Conservation (phyloP, 2,329 filamentous ascomycete genomes). For the Penicillium occitanis region DNA sequence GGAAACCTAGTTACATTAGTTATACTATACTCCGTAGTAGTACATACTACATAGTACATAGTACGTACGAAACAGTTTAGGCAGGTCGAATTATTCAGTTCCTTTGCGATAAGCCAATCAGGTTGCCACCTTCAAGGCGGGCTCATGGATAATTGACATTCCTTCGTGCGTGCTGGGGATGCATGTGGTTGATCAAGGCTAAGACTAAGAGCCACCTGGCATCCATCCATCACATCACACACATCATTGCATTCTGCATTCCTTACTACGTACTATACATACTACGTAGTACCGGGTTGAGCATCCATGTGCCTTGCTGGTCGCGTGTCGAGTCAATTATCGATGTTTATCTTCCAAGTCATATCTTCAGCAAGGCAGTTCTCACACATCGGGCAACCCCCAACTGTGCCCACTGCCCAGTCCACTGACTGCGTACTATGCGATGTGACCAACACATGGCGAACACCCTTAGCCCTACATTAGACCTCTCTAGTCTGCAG, state of each 20-base stretch:
- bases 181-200: not conserved
- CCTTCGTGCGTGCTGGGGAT: not conserved
- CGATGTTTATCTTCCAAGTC: not conserved
- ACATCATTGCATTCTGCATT: slow-evolving; percentile 8
- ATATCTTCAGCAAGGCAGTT: not conserved
- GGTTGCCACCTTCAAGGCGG: too few relatives aligned
- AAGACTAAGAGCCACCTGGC: not conserved
- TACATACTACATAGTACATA: too few relatives aligned
- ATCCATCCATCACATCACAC: not conserved
- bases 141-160: not conserved
- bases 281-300: not conserved
- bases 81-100: not conserved
- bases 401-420: too few relatives aligned
- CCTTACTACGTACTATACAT: not conserved
- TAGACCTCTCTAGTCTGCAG: not conserved
- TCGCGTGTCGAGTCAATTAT: slow-evolving; percentile 8
- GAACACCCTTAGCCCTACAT: slow-evolving; percentile 6
- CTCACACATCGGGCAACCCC: too few relatives aligned
- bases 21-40: too few relatives aligned
- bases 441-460: slow-evolving; percentile 14
- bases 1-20: not conserved
- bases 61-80: not conserved
- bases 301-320: slow-evolving; percentile 9
- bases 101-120: not conserved
- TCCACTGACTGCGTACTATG: too few relatives aligned